phyloP scores from a whole-genome alignment of 805 yeast species.

The Monosporozyma aerobia region DNA sequence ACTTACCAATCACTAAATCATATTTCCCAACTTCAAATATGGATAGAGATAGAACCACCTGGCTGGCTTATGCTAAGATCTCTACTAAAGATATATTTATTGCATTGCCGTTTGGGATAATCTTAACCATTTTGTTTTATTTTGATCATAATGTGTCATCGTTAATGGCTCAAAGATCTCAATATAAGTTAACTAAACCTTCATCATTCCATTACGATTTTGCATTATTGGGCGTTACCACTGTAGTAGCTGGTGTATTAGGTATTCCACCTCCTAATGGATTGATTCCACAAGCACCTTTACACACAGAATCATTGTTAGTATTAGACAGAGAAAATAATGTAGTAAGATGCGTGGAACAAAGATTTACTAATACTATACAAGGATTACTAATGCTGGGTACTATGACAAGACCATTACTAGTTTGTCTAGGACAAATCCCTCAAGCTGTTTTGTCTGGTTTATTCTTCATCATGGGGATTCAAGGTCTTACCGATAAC shows the following conservation, averaged over 20 bases:
- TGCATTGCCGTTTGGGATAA: slow-evolving; percentile 86
- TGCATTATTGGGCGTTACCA: slow-evolving; percentile 70
- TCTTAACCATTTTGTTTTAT: slow-evolving; percentile 76
- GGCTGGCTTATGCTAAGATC: slow-evolving; percentile 34
- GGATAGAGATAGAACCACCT: slow-evolving; percentile 21
- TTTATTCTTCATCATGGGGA: slow-evolving; percentile 86
- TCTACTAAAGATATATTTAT: slow-evolving; percentile 69
- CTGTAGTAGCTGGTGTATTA: slow-evolving; percentile 76
- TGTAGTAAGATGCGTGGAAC: slow-evolving; percentile 68
- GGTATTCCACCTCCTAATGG: slow-evolving; percentile 98
- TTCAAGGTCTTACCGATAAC: slow-evolving; percentile 63
- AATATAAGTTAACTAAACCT: slow-evolving; percentile 76
- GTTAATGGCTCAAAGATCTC: slow-evolving; percentile 78
- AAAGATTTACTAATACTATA: slow-evolving; percentile 69
- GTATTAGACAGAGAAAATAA: slow-evolving; percentile 30
- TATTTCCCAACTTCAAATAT: slow-evolving; percentile 57
- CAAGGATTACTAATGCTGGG: slow-evolving; percentile 82
- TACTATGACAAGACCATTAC: slow-evolving; percentile 82
- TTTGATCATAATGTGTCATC: slow-evolving; percentile 95
- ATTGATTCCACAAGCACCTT: slow-evolving; percentile 91
- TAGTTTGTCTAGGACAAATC: slow-evolving; percentile 68
- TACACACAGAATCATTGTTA: slow-evolving; percentile 74
- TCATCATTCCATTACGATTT: slow-evolving; percentile 91
- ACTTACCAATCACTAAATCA: slow-evolving; percentile 60
- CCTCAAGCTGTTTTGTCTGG: slow-evolving; percentile 95